These are phyloP conservation scores for Phascolomyces articulosus DNA, from an alignment of 371 early-diverging fungal genomes.

Conservation along the genomic window DNA sequence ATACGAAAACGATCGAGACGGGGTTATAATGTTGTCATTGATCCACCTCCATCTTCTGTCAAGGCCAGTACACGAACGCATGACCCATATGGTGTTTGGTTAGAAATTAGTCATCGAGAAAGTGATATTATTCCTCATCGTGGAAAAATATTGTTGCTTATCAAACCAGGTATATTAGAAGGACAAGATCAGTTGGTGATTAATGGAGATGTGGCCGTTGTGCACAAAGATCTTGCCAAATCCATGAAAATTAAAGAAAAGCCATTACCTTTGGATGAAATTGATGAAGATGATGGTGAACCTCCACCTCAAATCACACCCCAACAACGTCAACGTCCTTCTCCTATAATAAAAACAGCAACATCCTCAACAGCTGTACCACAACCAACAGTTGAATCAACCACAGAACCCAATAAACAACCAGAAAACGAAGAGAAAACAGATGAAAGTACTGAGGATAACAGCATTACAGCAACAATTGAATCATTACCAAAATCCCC, in stretches of 20 bases:
- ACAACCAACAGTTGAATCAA: too few species aligned
- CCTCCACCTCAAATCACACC: not conserved
- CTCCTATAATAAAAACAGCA: not conserved
- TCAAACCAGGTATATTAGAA: slow-evolving; percentile 26
- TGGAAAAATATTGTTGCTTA: slow-evolving; percentile 55
- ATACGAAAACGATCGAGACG: slow-evolving; percentile 48
- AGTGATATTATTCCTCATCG: slow-evolving; percentile 56
- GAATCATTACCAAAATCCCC: slow-evolving; percentile 22
- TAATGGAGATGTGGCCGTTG: slow-evolving; percentile 24
- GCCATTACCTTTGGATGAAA: not conserved
- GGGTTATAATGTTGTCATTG: slow-evolving; percentile 52
- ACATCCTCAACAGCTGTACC: too few species aligned
- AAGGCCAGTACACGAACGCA: slow-evolving; percentile 31
- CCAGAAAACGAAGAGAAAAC: not conserved
- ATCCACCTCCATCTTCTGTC: slow-evolving; percentile 60
- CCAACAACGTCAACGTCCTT: not conserved
- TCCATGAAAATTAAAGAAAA: slow-evolving; percentile 4
- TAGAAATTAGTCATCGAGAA: slow-evolving; percentile 55
- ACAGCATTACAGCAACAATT: slow-evolving; percentile 3
- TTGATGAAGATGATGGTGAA: slow-evolving; percentile 3
- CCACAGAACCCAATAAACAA: not conserved
- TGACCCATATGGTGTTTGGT: slow-evolving; percentile 54
- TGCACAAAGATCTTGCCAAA: slow-evolving; percentile 11
- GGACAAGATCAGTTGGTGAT: slow-evolving; percentile 13
- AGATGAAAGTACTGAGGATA: not conserved